phyloP scores from a whole-genome alignment of 75 land plant genomes.

The Picea sitchensis region DNA sequence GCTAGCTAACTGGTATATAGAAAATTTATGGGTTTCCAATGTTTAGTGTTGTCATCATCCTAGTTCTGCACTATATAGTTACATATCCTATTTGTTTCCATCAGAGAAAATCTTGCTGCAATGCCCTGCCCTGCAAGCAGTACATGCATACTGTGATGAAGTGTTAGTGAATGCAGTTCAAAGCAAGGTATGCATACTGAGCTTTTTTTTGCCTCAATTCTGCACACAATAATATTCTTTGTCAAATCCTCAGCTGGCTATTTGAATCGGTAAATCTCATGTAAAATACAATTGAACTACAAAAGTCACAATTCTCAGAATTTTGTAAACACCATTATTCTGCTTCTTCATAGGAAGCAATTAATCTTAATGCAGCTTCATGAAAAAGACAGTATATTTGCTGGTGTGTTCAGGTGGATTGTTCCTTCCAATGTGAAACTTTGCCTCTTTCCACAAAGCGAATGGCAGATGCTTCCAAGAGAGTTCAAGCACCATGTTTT shows the following conservation, averaged over 20 bases:
- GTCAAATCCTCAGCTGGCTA: background rate
- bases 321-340: background rate
- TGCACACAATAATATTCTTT: background rate
- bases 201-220: background rate
- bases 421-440: background rate
- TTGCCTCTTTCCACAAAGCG: slow-evolving; percentile 35
- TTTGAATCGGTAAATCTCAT: background rate
- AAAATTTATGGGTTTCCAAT: background rate
- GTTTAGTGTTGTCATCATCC: background rate
- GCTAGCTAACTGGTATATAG: background rate
- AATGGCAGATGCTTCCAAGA: slow-evolving; percentile 66
- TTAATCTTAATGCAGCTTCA: background rate
- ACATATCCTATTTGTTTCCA: background rate
- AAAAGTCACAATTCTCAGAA: background rate
- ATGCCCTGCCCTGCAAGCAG: slow-evolving; percentile 49
- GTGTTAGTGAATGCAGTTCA: slow-evolving; percentile 32
- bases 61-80: background rate
- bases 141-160: slow-evolving; percentile 52
- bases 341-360: background rate
- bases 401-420: background rate
- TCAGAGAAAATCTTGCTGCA: slow-evolving; percentile 58
- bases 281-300: background rate
- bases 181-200: slow-evolving; percentile 37
- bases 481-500: slow-evolving; percentile 47
- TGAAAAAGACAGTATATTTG: background rate